phyloP scores from a whole-genome alignment of 306 rosid species.

The Prunus kanzakura region DNA sequence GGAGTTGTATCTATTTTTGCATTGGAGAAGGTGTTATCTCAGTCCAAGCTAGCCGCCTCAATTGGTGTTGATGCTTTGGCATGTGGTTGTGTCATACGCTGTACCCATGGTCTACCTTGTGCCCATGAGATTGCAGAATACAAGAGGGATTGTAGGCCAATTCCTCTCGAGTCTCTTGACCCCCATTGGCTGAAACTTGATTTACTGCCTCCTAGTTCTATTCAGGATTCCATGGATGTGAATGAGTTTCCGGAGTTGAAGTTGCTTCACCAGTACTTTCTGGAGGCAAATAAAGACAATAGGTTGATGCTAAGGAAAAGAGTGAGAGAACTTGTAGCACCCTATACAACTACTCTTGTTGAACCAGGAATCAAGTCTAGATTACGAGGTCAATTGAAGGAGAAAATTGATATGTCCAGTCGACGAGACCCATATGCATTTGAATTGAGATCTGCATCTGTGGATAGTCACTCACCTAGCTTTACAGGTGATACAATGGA shows the following conservation, averaged over 20 bases:
- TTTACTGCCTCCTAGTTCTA: not conserved
- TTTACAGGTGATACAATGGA: not conserved
- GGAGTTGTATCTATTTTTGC: not conserved
- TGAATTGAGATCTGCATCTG: slow-evolving; percentile 1
- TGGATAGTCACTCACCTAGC: not conserved
- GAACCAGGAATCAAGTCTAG: slow-evolving; percentile 5
- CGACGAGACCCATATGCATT: not conserved
- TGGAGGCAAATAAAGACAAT: slow-evolving; percentile 1
- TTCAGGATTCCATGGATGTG: not conserved
- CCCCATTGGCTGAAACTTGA: slow-evolving; percentile 16
- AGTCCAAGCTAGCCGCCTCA: slow-evolving; percentile 7
- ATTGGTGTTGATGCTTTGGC: not conserved
- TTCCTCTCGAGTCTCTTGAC: slow-evolving; percentile 6
- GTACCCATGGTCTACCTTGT: slow-evolving; percentile 15
- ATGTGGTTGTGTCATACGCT: slow-evolving; percentile 8
- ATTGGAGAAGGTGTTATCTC: slow-evolving; percentile 1
- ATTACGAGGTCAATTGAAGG: slow-evolving; percentile 7
- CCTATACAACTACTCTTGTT: not conserved
- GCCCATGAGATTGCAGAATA: slow-evolving; percentile 13
- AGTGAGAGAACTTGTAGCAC: slow-evolving; percentile 14
- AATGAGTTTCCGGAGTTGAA: slow-evolving; percentile 20
- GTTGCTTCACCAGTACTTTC: slow-evolving; percentile 14
- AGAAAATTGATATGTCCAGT: slow-evolving; percentile 1
- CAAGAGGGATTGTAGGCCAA: slow-evolving; percentile 4
- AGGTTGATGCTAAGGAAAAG: slow-evolving; percentile 16